phyloP scores from a whole-genome alignment of 768 basidiomycete species.

The Bullera alba region DNA sequence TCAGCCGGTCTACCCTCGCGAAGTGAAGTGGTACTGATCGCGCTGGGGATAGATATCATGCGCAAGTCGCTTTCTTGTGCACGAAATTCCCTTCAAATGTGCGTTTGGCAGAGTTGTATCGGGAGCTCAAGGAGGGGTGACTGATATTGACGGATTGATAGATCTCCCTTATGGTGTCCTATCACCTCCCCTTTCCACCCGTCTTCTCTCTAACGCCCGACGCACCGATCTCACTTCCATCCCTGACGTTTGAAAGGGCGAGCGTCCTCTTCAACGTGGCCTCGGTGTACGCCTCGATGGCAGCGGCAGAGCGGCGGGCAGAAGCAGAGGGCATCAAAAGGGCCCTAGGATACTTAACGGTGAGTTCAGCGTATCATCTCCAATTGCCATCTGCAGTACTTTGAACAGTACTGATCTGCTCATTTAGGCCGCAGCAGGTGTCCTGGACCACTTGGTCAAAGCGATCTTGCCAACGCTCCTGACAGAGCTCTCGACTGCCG shows the following conservation, averaged over 20 bases:
- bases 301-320: constrained; percentile 48
- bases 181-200: constrained; percentile 64
- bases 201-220: constrained; percentile 42
- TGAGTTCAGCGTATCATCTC: constrained; percentile 1
- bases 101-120: constrained; percentile 11
- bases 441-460: constrained; percentile 37
- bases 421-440: constrained; percentile 37
- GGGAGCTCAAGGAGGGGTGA: no score
- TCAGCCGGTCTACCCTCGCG: not conserved
- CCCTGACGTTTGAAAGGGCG: constrained; percentile 74
- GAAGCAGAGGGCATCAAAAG: constrained; percentile 73
- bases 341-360: constrained; percentile 51
- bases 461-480: constrained; percentile 30
- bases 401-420: not conserved
- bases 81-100: constrained; percentile 80
- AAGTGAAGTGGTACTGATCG: not conserved
- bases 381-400: no score
- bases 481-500: constrained; percentile 29
- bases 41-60: constrained; percentile 64
- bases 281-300: constrained; percentile 76
- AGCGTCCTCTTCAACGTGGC: constrained; percentile 77
- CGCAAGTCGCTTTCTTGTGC: constrained; percentile 74
- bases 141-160: no score
- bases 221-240: constrained; percentile 60
- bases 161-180: constrained; percentile 51